These are phyloP conservation scores for Tephrocybe sp. DNA, from an alignment of 768 basidiomycete species.

Conservation along the genomic window DNA sequence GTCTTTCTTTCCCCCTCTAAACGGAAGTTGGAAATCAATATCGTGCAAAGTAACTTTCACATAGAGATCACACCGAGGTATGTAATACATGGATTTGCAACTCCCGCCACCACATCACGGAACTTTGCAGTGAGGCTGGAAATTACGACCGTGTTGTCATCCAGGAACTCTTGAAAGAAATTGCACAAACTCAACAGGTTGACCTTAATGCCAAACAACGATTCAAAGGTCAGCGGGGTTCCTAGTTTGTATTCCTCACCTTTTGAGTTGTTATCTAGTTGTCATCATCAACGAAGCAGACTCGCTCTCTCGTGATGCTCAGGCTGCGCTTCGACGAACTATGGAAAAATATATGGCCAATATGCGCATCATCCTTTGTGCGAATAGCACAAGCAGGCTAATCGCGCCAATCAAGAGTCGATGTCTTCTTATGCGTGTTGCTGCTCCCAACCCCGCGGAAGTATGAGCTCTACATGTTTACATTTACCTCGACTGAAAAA, in stretches of 20 bases:
- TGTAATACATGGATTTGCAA: slow-evolving; percentile 14
- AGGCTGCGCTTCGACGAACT: slow-evolving; percentile 93
- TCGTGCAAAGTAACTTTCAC: slow-evolving; percentile 98
- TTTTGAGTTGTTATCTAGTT: slow-evolving; percentile 46
- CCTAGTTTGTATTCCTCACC: not conserved
- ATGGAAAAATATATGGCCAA: slow-evolving; percentile 99
- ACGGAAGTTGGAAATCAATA: slow-evolving; percentile 92
- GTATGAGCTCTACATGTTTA: slow-evolving; percentile 35
- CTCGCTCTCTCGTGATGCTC: slow-evolving; percentile 91
- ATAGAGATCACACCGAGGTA: slow-evolving; percentile 97
- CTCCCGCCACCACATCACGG: not conserved
- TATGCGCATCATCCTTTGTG: slow-evolving; percentile 94
- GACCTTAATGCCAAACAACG: slow-evolving; percentile 93
- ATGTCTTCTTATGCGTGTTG: slow-evolving; percentile 91
- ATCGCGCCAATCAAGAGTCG: slow-evolving; percentile 97
- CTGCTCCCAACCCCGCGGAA: slow-evolving; percentile 79
- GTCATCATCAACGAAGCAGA: slow-evolving; percentile 99
- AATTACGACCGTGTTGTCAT: slow-evolving; percentile 94
- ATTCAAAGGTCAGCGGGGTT: slow-evolving; percentile 76
- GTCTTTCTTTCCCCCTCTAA: slow-evolving; percentile 93
- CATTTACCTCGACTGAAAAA: not conserved
- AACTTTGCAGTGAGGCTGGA: slow-evolving; percentile 80
- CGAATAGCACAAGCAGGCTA: slow-evolving; percentile 91
- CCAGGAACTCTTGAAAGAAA: slow-evolving; percentile 96
- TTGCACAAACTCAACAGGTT: slow-evolving; percentile 98